A percentile compares a stretch with the other conserved stretches of the same genome.
These are phyloP conservation scores for Puccinia triticina DNA, from an alignment of 1,284 basidiomycete genomes.

Conservation along the genomic window DNA sequence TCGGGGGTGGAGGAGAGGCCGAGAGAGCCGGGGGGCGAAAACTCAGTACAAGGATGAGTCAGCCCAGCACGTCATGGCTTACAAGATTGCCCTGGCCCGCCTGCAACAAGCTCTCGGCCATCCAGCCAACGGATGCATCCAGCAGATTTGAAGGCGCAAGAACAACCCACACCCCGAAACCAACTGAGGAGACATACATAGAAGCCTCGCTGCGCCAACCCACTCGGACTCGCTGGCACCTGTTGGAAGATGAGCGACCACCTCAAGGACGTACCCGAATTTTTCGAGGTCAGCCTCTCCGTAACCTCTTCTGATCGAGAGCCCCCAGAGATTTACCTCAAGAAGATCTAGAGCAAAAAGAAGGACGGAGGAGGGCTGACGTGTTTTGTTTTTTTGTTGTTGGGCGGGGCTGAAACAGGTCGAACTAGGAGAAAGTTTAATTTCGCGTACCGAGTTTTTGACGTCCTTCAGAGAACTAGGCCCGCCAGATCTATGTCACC, in stretches of 20 bases:
- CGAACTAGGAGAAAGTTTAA: conserved; percentile 84
- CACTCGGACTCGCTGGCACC: not conserved
- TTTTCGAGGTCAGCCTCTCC: conserved; percentile 67
- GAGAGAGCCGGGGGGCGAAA: too few relatives aligned
- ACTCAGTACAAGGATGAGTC: too few relatives aligned
- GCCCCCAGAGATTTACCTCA: not conserved
- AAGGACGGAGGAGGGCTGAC: not conserved
- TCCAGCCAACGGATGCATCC: too few relatives aligned
- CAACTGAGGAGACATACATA: not conserved
- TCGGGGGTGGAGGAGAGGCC: too few relatives aligned
- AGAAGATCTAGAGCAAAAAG: not conserved
- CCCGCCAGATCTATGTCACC: conserved; percentile 93
- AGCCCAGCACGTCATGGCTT: too few relatives aligned
- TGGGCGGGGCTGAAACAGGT: conserved; percentile 65
- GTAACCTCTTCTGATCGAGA: not conserved
- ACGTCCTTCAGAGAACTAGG: conserved; percentile 94
- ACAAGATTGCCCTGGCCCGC: too few relatives aligned
- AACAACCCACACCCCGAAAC: not conserved
- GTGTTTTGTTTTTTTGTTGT: conserved; percentile 29
- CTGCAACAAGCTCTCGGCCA: too few relatives aligned
- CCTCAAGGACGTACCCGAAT: conserved; percentile 70
- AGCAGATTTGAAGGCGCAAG: too few relatives aligned
- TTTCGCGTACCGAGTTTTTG: conserved; percentile 86
- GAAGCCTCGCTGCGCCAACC: not conserved
- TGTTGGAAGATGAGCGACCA: conserved; percentile 53